Evolutionary conservation across 1,284 basidiomycete genomes (phyloP).

Genomic region (Neonothopanus nambi): DNA sequence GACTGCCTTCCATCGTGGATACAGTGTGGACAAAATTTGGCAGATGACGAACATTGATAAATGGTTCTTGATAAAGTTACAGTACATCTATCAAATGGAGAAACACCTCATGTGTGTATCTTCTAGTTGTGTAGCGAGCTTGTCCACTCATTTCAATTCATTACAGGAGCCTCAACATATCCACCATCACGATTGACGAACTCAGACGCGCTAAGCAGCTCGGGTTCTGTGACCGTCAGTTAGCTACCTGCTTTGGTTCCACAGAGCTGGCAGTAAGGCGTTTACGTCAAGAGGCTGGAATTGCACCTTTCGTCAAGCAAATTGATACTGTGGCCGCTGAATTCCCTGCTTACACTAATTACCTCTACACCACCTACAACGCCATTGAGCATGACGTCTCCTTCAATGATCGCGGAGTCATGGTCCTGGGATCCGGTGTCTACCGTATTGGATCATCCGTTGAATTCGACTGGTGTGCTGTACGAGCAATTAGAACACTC

Average conservation of each 20-base stretch:
- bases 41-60: conserved; percentile 97
- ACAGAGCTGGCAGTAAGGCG: conserved; percentile 89
- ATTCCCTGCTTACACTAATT: conserved; percentile 98
- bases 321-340: conserved; percentile 99
- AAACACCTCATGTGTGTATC: conserved; percentile 64
- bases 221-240: conserved; percentile 94
- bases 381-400: conserved; percentile 89
- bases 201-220: conserved; percentile 90
- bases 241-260: conserved; percentile 80
- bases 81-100: conserved; percentile 84
- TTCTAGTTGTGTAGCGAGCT: conserved; percentile 1
- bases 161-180: conserved; percentile 64
- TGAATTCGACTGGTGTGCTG: conserved; percentile 99
- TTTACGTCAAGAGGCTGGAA: conserved; percentile 81
- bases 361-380: conserved; percentile 98
- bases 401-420: conserved; percentile 91
- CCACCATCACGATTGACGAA: conserved; percentile 64
- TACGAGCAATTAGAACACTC: conserved; percentile 93
- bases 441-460: conserved; percentile 99
- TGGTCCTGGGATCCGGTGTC: conserved; percentile 97
- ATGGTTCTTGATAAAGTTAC: conserved; percentile 94
- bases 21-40: conserved; percentile 95
- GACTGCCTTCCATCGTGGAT: conserved; percentile 85
- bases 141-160: neutral
- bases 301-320: conserved; percentile 95